Base-by-base conservation (phyloP, 2,329 filamentous ascomycete species). In the Huntiella omanensis region DNA sequence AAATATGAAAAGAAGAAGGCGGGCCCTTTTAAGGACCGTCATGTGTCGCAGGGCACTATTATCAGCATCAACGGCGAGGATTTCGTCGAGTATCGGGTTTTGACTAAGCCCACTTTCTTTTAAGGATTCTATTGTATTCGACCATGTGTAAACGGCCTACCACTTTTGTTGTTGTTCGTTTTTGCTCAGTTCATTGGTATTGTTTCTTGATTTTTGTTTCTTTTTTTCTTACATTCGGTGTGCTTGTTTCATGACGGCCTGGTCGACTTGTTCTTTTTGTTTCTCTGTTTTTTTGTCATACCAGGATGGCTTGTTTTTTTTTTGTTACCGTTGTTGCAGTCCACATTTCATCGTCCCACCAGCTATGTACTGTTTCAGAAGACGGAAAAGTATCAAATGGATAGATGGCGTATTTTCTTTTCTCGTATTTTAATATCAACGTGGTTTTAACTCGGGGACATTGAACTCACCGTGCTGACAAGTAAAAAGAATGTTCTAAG, bases 51-150 rank as follows among this genome's bases (percentile, higher is more conserved):
- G 50, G 71, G 74, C 4, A 69, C 68, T 7, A 73, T 79, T 16
- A 68, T 79, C 53, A 76, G 63, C 41, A 79, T 80, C 49, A 73
- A 79, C 49, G 75, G 74, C 16, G 75, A 79, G 55, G 75, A 79
- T 51, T 80, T 75, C 50, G 73, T 80, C 33, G 75, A 79, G 56
- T 79, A 79, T 52, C 68, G 75, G 2, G 72, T 80, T 1, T 65
- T 80, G 19, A 77, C 71, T 1, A 78, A 76, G 59, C 73, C 73
- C 0, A 69, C 65, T 0, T 78, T 78, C 54, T 77, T 75, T 52
- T 75, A 40, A 40, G 32, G 22, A 28, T 28, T 28, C 22, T 28
- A 28, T 28, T 28, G 22, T 28, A 28, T 28, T 28, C 8, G 22
- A 28, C 22, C 22, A 28, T 28, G 22, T 28, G 22, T 28, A 10